Evolutionary conservation across 768 basidiomycete genomes (phyloP).

Genomic region (Gloeostereum incarnatum): DNA sequence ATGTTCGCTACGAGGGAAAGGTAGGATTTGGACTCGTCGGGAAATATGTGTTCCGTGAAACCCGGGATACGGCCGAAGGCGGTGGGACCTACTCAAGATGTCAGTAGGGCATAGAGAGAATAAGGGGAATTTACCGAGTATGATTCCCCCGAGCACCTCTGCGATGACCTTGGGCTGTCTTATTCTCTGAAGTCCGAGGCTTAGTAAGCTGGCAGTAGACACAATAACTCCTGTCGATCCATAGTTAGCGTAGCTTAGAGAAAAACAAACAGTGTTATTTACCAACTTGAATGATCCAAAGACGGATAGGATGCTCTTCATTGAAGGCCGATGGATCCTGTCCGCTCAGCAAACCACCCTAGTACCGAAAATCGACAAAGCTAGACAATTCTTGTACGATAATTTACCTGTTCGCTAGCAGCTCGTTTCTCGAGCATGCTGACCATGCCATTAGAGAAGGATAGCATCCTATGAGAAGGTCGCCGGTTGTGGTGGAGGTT

Average conservation of each 20-base stretch:
- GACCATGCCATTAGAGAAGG: too few species aligned
- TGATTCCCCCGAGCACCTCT: conserved; percentile 72
- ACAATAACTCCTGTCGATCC: conserved; percentile 71
- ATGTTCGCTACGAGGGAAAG: conserved; percentile 85
- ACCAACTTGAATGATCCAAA: conserved; percentile 81
- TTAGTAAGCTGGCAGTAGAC: conserved; percentile 65
- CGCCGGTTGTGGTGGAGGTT: too few species aligned
- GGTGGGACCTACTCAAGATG: conserved; percentile 13
- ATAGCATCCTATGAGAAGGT: too few species aligned
- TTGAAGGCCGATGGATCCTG: conserved; percentile 65
- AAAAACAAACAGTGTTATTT: conserved; percentile 12
- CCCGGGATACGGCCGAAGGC: conserved; percentile 73
- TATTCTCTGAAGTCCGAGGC: conserved; percentile 60
- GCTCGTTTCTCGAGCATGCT: too few species aligned
- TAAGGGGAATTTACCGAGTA: conserved; percentile 44
- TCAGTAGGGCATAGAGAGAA: not conserved
- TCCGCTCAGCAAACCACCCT: conserved; percentile 74
- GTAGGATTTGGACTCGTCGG: conserved; percentile 57
- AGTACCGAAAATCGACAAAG: too few species aligned
- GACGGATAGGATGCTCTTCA: conserved; percentile 54
- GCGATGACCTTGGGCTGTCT: conserved; percentile 56
- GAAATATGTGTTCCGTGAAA: conserved; percentile 84
- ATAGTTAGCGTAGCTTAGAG: not conserved
- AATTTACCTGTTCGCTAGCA: too few species aligned
- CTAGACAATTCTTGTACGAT: too few species aligned